Percentiles rank a stretch among this genome's conserved stretches.
These are phyloP conservation scores for Cydonia oblonga DNA, from an alignment of 331 rosid genomes.

Conservation along the genomic window DNA sequence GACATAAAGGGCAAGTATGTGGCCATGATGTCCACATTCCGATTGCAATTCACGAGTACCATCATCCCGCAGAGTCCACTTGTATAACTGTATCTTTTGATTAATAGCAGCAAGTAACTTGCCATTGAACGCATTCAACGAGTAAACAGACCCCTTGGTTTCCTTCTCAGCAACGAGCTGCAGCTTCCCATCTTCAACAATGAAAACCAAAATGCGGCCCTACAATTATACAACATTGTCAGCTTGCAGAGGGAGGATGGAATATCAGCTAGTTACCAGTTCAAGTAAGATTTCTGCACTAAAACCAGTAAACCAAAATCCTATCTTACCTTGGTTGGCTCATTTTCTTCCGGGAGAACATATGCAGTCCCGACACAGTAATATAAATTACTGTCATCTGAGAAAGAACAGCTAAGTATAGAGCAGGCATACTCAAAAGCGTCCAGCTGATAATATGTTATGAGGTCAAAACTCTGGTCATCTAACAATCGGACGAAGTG, in stretches of 20 bases:
- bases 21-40: constrained; percentile 93
- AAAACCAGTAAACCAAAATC: background rate
- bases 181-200: constrained; percentile 86
- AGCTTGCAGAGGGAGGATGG: background rate
- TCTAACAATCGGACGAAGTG: constrained; percentile 76
- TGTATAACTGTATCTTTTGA: constrained; percentile 85
- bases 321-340: constrained; percentile 67
- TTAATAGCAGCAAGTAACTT: constrained; percentile 85
- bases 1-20: constrained; percentile 74
- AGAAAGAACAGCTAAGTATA: constrained; percentile 88
- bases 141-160: constrained; percentile 85
- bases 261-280: background rate
- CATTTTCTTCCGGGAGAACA: constrained; percentile 81
- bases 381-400: constrained; percentile 72
- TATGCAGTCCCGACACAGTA: constrained; percentile 91
- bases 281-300: background rate
- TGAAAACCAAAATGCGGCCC: constrained; percentile 87
- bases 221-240: constrained; percentile 12
- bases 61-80: constrained; percentile 88
- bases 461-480: constrained; percentile 79
- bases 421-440: constrained; percentile 78
- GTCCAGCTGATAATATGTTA: constrained; percentile 75
- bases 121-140: constrained; percentile 80
- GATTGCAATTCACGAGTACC: constrained; percentile 82
- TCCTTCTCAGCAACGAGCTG: constrained; percentile 88